Conservation (phyloP, 129 eudicot genomes). For the Flaveria brownii region DNA sequence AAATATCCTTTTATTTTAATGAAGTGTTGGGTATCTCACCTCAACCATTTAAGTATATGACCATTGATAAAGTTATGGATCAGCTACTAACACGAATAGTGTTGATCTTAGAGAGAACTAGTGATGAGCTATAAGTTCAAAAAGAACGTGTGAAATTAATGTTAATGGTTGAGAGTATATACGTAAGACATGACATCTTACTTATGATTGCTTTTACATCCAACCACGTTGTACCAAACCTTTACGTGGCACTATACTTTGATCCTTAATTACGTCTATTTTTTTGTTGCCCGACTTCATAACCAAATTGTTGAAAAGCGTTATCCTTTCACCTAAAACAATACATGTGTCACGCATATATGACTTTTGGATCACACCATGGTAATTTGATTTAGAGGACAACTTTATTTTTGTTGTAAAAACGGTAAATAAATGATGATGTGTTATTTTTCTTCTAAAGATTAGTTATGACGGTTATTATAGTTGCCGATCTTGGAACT, state of each 20-base stretch:
- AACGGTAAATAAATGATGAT: too few species aligned
- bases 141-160: constrained; percentile 10
- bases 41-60: too few species aligned
- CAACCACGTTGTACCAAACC: constrained; percentile 30
- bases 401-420: too few species aligned
- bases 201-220: constrained; percentile 3
- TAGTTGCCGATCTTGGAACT: too few species aligned
- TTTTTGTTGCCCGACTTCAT: background rate
- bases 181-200: constrained; percentile 26
- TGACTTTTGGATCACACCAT: background rate
- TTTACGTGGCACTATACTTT: constrained; percentile 13
- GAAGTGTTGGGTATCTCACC: too few species aligned
- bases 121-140: background rate
- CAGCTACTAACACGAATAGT: background rate
- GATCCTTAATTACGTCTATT: background rate
- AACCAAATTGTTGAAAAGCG: constrained; percentile 3
- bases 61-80: background rate
- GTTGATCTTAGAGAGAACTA: background rate
- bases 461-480: too few species aligned
- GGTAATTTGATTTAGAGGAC: background rate
- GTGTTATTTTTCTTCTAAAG: too few species aligned
- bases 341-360: constrained; percentile 11
- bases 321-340: constrained; percentile 26
- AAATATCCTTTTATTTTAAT: too few species aligned
- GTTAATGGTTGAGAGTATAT: constrained; percentile 15